Evolutionary conservation across 169 alveolate genomes (phyloP), one percentile per base, ranked within the genome.

Genomic region (Plasmodium cynomolgi): DNA sequence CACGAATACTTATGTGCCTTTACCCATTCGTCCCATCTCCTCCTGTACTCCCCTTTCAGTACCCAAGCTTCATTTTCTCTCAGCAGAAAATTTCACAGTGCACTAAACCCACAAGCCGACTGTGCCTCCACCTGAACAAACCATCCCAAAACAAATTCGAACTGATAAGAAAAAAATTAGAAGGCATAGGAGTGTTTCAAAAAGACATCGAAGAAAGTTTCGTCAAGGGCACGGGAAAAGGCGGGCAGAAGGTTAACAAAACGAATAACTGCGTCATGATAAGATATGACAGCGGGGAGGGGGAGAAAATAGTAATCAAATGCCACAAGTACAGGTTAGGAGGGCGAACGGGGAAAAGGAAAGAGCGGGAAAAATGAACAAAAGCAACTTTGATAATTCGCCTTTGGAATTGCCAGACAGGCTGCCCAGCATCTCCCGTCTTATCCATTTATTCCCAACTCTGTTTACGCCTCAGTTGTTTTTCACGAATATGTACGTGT

Each of bases 211-310:
- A 93, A 79, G 98, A 97, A 91, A 33, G 92, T 34, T 97, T 93
- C 92, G 91, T 97, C 58, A 96, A 93, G 83, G 99, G 98, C 9
- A 93, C 96, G 37, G 99, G 99, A 23, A 97, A 97, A 29, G 99
- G 99, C 8, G 99, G 99, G 17, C 98, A 98, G 92, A 97, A 97
- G 94, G 97, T 97, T 41, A 98, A 98, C 92, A 98, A 98, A 93
- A 95, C 98, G 1, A 96, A 92, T 84, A 97, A 95, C 91, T 97
- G 98, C 94, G 98, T 96, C 31, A 95, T 97, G 88, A 86, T 98
- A 54, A 96, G 39, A 77, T 96, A 54, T 85, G 93, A 91, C 92
- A 74, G 75, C 73, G 68, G 74, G 20, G 81, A 83, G 77, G 96
- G 95, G 33, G 90, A 81, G 15, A 96, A 95, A 58, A 82, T 95